Evolutionary conservation across 176 grass and related monocot genomes (phyloP).

Genomic region (Guadua angustifolia): DNA sequence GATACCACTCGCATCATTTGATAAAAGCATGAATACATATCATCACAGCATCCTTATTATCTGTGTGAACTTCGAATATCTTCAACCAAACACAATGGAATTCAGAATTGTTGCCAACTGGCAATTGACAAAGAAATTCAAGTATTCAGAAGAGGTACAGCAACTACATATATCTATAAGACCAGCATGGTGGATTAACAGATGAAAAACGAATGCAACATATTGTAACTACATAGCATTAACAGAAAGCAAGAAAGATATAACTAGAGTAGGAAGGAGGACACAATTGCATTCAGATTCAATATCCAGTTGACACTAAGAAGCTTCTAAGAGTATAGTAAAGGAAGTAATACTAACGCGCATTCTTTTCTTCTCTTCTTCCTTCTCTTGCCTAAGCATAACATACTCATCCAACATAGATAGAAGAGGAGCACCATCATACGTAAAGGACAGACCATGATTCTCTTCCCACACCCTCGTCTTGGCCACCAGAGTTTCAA

Average conservation of each 20-base stretch:
- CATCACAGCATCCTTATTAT: slow-evolving; percentile 12
- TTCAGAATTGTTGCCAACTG: not conserved
- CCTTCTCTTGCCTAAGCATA: slow-evolving; percentile 81
- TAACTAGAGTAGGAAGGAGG: not conserved
- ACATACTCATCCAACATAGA: slow-evolving; percentile 83
- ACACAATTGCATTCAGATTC: not conserved
- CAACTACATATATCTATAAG: not conserved
- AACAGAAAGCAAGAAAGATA: not conserved
- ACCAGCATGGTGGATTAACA: not conserved
- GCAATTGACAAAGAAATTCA: not conserved
- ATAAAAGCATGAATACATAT: not conserved
- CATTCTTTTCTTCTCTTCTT: slow-evolving; percentile 74
- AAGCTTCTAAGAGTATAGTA: not conserved
- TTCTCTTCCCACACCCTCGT: slow-evolving; percentile 71
- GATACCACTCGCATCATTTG: not conserved
- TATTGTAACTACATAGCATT: not conserved
- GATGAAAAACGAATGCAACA: not conserved
- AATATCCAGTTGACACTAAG: not conserved
- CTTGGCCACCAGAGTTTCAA: slow-evolving; percentile 78
- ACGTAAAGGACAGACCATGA: slow-evolving; percentile 58
- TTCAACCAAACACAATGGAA: slow-evolving; percentile 13
- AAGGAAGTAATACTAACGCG: slow-evolving; percentile 53
- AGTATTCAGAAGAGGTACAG: not conserved
- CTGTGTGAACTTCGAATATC: not conserved
- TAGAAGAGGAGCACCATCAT: slow-evolving; percentile 75